Evolutionary conservation across 805 yeast genomes (phyloP).

Genomic region (Schizosaccharomyces japonicus): DNA sequence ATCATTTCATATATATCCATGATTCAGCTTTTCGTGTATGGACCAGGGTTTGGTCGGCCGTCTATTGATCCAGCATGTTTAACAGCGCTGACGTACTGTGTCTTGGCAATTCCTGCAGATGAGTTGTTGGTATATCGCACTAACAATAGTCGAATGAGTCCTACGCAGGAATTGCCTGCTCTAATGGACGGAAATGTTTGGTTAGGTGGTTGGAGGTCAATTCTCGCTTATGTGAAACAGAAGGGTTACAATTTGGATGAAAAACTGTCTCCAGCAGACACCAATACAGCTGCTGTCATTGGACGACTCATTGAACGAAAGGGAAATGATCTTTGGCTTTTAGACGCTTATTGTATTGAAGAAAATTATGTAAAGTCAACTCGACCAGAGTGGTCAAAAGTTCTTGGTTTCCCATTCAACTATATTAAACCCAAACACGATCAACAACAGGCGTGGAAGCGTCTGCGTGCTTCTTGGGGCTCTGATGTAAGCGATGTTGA

Average conservation of each 20-base stretch:
- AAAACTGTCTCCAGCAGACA: not conserved
- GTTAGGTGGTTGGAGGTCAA: not conserved
- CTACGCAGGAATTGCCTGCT: not conserved
- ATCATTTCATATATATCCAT: too few species aligned
- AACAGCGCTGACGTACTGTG: not conserved
- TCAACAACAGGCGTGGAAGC: not conserved
- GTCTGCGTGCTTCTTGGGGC: not conserved
- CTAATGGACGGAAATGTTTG: not conserved
- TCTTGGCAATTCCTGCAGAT: not conserved
- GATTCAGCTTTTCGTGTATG: slow-evolving; percentile 1
- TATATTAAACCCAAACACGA: not conserved
- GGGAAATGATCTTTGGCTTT: not conserved
- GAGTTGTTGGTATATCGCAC: not conserved
- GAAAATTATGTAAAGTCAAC: not conserved
- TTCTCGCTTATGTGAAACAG: not conserved
- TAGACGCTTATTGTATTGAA: not conserved
- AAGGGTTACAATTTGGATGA: slow-evolving; percentile 1
- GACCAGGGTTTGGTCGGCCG: slow-evolving; percentile 3
- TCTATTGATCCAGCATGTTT: not conserved
- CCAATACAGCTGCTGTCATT: not conserved
- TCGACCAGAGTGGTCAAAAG: slow-evolving; percentile 2
- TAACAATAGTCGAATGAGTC: not conserved
- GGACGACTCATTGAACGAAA: not conserved
- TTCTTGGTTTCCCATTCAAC: not conserved
- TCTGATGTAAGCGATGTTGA: not conserved